Conservation (phyloP, 176 grass and related monocot species). For the Rhynchospora breviuscula region DNA sequence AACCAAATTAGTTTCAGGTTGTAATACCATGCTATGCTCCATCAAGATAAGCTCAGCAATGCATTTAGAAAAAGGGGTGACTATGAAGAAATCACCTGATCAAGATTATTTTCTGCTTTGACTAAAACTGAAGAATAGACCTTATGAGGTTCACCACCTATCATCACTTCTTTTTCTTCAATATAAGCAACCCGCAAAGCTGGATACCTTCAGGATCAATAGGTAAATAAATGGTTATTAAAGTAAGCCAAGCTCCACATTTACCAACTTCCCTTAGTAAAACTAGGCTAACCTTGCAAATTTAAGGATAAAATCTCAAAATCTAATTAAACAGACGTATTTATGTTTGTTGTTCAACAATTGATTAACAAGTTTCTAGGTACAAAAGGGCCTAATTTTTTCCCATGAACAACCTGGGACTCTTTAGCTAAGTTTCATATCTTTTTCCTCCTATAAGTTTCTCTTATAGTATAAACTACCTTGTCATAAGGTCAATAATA, state of each 20-base stretch:
- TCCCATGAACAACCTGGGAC: neutral
- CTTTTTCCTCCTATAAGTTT: neutral
- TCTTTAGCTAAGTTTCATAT: neutral
- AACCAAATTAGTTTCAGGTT: slow-evolving; percentile 2
- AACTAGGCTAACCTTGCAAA: slow-evolving; percentile 13
- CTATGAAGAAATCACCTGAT: slow-evolving; percentile 63
- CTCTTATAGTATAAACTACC: slow-evolving; percentile 32
- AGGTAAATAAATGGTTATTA: slow-evolving; percentile 19
- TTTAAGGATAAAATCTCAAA: slow-evolving; percentile 6
- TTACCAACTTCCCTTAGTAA: neutral
- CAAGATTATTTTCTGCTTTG: slow-evolving; percentile 84
- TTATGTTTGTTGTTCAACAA: neutral
- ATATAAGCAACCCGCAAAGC: slow-evolving; percentile 85
- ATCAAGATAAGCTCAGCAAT: neutral
- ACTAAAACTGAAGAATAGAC: slow-evolving; percentile 90
- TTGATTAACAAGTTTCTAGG: neutral
- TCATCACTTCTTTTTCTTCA: slow-evolving; percentile 85
- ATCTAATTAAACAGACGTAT: neutral
- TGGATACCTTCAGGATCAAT: slow-evolving; percentile 50
- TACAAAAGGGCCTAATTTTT: neutral
- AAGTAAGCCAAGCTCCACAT: neutral
- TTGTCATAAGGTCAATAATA: slow-evolving; percentile 90
- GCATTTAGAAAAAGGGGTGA: slow-evolving; percentile 1
- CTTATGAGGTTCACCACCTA: slow-evolving; percentile 28
- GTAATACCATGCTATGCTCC: neutral